phyloP scores from a whole-genome alignment of 768 basidiomycete genomes.

The Lactifluus rugatus region DNA sequence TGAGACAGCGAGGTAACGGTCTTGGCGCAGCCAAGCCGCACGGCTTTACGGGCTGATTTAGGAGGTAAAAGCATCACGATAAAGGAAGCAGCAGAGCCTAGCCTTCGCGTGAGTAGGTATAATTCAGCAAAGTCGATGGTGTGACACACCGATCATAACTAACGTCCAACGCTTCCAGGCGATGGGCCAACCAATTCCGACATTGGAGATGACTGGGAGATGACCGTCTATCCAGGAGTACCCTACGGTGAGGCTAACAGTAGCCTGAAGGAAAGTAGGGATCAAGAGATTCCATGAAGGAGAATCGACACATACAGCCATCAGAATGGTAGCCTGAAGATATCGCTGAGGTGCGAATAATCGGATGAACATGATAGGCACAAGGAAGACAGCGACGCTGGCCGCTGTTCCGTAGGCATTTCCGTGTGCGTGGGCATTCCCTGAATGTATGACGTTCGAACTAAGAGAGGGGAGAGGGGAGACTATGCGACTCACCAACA shows the following conservation, averaged over 20 bases:
- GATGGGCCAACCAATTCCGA: slow-evolving; percentile 43
- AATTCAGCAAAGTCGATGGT: background rate
- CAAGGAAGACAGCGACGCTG: slow-evolving; percentile 35
- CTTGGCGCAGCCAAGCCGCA: slow-evolving; percentile 35
- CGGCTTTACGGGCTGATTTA: slow-evolving; percentile 38
- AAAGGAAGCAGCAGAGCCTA: slow-evolving; percentile 41
- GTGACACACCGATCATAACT: slow-evolving; percentile 37
- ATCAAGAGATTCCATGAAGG: background rate
- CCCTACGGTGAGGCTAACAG: slow-evolving; percentile 38
- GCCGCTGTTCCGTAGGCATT: slow-evolving; percentile 47
- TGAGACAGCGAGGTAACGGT: slow-evolving; percentile 33
- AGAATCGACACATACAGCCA: slow-evolving; percentile 26
- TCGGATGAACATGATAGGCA: slow-evolving; percentile 42
- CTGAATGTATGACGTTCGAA: slow-evolving; percentile 19
- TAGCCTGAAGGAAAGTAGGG: slow-evolving; percentile 25
- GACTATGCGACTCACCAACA: slow-evolving; percentile 26
- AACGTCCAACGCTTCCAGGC: slow-evolving; percentile 44
- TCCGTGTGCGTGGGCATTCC: slow-evolving; percentile 37
- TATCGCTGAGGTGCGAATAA: slow-evolving; percentile 36
- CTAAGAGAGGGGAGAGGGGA: background rate
- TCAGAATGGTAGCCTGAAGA: slow-evolving; percentile 31
- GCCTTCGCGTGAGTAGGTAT: slow-evolving; percentile 7
- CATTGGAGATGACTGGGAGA: slow-evolving; percentile 33
- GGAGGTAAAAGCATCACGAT: slow-evolving; percentile 47
- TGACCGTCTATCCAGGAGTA: slow-evolving; percentile 53